A percentile compares a stretch with the other conserved stretches of the same genome.
Conservation (phyloP, 768 basidiomycete genomes). For the Rhizopogon vinicolor region DNA sequence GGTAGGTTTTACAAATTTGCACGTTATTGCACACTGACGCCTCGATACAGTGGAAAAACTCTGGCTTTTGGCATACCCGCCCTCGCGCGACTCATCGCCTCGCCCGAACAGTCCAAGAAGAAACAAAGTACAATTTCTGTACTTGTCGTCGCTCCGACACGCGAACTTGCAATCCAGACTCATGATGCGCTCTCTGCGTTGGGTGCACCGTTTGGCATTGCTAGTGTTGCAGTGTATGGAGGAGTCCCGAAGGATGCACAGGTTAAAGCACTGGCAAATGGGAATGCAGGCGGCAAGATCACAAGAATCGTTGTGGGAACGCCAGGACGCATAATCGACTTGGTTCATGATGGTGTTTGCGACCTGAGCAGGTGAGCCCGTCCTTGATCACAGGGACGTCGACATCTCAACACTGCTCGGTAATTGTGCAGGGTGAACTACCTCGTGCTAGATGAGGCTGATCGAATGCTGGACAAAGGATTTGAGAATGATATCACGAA, state of each 20-base stretch:
- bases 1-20: slow-evolving; percentile 33
- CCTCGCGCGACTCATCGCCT: slow-evolving; percentile 56
- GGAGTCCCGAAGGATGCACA: slow-evolving; percentile 92
- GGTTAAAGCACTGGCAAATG: slow-evolving; percentile 58
- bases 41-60: slow-evolving; percentile 76
- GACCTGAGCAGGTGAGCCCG: slow-evolving; percentile 68
- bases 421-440: slow-evolving; percentile 63
- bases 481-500: slow-evolving; percentile 96
- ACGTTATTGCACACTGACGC: background rate
- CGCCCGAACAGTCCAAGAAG: slow-evolving; percentile 26
- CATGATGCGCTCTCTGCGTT: slow-evolving; percentile 76
- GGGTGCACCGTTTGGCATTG: slow-evolving; percentile 70
- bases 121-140: slow-evolving; percentile 44
- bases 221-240: slow-evolving; percentile 87
- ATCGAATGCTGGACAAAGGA: slow-evolving; percentile 96
- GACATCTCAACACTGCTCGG: slow-evolving; percentile 2
- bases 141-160: slow-evolving; percentile 89
- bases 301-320: slow-evolving; percentile 91
- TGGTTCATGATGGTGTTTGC: slow-evolving; percentile 83
- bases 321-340: slow-evolving; percentile 88
- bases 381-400: background rate
- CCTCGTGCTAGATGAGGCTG: slow-evolving; percentile 95
- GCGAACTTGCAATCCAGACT: slow-evolving; percentile 94
- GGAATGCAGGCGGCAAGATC: slow-evolving; percentile 41
- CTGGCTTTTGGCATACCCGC: slow-evolving; percentile 95